Conservation (phyloP, 176 grass and related monocot species). For the Rhynchospora tenuis region DNA sequence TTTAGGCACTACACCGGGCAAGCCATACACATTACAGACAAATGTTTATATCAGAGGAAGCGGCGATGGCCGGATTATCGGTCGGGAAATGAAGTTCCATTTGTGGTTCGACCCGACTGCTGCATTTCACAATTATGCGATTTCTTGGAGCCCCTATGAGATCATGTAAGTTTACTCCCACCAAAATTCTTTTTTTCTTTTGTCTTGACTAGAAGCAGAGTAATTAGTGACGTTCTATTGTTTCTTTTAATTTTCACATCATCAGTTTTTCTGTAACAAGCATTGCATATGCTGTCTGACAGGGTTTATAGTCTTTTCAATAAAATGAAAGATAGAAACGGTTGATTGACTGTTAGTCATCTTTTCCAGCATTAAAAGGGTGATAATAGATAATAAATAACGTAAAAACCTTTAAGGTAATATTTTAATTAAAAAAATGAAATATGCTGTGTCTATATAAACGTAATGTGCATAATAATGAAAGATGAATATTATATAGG, state of each 20-base stretch:
- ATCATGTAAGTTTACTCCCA: slow-evolving; percentile 37
- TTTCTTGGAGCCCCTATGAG: slow-evolving; percentile 31
- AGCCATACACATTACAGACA: slow-evolving; percentile 66
- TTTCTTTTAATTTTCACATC: not conserved
- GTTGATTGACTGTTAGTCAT: not conserved
- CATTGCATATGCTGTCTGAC: not conserved
- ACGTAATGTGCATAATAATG: not conserved
- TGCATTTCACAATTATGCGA: slow-evolving; percentile 37
- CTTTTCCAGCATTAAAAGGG: not conserved
- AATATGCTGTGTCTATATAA: not conserved
- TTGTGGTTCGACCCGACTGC: slow-evolving; percentile 51
- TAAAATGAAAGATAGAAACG: not conserved
- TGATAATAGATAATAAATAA: not conserved
- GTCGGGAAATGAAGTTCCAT: slow-evolving; percentile 66
- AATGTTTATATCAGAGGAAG: slow-evolving; percentile 61
- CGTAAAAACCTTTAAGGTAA: not conserved
- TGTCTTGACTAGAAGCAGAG: not conserved
- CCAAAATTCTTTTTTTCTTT: not conserved
- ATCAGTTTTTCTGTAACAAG: not conserved
- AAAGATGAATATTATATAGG: not conserved
- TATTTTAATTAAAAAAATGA: not conserved
- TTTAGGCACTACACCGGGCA: slow-evolving; percentile 42
- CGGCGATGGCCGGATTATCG: slow-evolving; percentile 45
- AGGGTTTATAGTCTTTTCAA: not conserved
- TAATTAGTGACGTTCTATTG: not conserved